Base-by-base conservation (phyloP, 768 basidiomycete species). In the Calocybe gangraenosa region DNA sequence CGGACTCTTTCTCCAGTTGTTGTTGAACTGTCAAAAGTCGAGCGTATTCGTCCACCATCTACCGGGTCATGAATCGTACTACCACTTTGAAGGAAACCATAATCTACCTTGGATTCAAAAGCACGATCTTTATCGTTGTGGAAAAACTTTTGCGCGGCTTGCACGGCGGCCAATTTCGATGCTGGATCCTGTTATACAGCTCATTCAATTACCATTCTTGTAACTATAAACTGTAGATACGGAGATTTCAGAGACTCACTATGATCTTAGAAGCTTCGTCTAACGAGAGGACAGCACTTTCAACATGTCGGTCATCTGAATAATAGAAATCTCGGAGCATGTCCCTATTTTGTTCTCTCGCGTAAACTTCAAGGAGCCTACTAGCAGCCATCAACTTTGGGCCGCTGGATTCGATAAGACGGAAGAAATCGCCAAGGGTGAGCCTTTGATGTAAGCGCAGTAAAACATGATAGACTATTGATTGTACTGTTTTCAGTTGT, bases 311-410 rank as follows among this genome's bases (percentile, higher is more conserved):
- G 65, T 98, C 96, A 56, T 99, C 96, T 28, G 95, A 95, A 58
- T 95, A 99, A 64, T 93, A 98, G 65, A 94, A 98, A 61, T 99
- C 93, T 13, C 92, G 75, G 6, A 98, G 69, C 81, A 98, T 87
- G 51, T 91, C 90, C 40, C 87, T 73, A 59, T 95, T 88, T 57
- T 92, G 92, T 60, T 93, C 89, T 31, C 87, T 70, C 0, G 90
- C 92, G 60, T 94, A 95, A 0, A 94, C 90, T 61, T 95, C 88
- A 36, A 95, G 73, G 3, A 96, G 67, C 48, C 74, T 82, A 52
- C 82, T 82, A 0, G 91, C 92, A n/a, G 78, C 81, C 2, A 74
- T 76, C 7, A 95, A 76, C 34, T 70, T 65, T 28, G 82, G 73
- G 2, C 92, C 91, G 10, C 91, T 89, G 40, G 94, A 92, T 65